Evolutionary conservation across 257 asterid genomes (phyloP).

Genomic region (Galeopsis tetrahit): DNA sequence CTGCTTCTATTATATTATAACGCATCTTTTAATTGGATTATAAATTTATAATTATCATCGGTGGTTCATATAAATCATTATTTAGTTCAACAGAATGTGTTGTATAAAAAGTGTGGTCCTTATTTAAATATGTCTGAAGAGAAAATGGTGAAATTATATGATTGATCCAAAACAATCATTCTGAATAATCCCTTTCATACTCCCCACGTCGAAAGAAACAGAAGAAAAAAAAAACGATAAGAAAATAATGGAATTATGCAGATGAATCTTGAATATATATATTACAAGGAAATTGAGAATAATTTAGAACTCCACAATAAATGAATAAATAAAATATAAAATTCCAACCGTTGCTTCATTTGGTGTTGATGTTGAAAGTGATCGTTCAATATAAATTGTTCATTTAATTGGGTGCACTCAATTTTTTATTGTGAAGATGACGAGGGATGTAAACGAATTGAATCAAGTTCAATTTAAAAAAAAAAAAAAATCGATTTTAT

Average conservation of each 20-base stretch:
- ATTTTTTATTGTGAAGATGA: no score
- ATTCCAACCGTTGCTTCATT: background rate
- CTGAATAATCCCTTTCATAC: slow-evolving; percentile 1
- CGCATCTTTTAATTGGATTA: background rate
- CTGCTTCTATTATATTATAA: background rate
- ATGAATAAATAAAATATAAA: background rate
- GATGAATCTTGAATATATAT: background rate
- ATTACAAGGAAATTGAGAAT: background rate
- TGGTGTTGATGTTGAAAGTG: background rate
- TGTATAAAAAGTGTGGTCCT: slow-evolving; percentile 6
- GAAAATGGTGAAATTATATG: slow-evolving; percentile 1
- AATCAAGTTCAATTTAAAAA: no score
- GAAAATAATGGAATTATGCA: slow-evolving; percentile 3
- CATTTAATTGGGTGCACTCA: background rate
- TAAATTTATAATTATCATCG: background rate
- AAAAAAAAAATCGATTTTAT: no score
- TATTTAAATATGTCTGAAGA: background rate
- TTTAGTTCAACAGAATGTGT: background rate
- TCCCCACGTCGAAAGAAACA: background rate
- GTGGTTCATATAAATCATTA: background rate
- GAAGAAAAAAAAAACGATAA: background rate
- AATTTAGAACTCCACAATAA: background rate
- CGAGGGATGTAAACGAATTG: no score
- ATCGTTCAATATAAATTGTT: background rate
- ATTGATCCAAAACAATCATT: slow-evolving; percentile 7